Evolutionary conservation across 1,139 yeast species (phyloP).

Genomic region (Debaryomyces nepalensis): DNA sequence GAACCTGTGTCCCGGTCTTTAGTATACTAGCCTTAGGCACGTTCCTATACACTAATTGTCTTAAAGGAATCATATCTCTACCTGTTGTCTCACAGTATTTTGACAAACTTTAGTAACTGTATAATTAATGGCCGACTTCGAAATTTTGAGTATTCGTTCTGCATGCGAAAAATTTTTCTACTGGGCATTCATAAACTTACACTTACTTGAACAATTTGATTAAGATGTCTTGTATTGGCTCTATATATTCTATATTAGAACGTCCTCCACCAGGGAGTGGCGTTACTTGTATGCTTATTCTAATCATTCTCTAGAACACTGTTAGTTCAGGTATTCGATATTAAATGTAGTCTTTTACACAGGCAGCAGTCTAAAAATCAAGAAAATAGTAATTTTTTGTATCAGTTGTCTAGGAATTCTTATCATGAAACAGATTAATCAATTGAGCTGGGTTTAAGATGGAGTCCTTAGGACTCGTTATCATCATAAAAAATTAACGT

Average conservation of each 20-base stretch:
- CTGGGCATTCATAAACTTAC: conserved; percentile 4
- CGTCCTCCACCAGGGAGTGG: background rate
- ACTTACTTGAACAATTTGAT: background rate
- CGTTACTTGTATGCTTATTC: background rate
- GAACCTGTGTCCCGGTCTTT: conserved; percentile 17
- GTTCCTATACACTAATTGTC: conserved; percentile 26
- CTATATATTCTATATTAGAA: conserved; percentile 4
- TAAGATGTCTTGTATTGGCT: background rate
- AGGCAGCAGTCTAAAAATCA: background rate
- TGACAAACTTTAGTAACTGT: no score
- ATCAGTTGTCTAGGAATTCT: conserved; percentile 45
- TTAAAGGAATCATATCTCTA: conserved; percentile 26
- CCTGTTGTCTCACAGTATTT: conserved; percentile 6
- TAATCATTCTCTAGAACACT: no score
- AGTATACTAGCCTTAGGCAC: conserved; percentile 20
- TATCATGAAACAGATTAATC: conserved; percentile 55
- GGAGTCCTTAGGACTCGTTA: conserved; percentile 51
- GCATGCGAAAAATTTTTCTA: conserved; percentile 10
- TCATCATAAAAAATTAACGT: conserved; percentile 33
- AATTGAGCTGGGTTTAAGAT: conserved; percentile 57
- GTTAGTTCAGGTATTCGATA: background rate
- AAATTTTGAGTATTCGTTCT: conserved; percentile 6
- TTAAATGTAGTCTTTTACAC: background rate
- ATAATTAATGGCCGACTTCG: conserved; percentile 5
- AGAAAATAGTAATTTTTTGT: conserved; percentile 15